Evolutionary conservation across 2,329 filamentous ascomycete genomes (phyloP).

Genomic region (Pseudocercospora musae): DNA sequence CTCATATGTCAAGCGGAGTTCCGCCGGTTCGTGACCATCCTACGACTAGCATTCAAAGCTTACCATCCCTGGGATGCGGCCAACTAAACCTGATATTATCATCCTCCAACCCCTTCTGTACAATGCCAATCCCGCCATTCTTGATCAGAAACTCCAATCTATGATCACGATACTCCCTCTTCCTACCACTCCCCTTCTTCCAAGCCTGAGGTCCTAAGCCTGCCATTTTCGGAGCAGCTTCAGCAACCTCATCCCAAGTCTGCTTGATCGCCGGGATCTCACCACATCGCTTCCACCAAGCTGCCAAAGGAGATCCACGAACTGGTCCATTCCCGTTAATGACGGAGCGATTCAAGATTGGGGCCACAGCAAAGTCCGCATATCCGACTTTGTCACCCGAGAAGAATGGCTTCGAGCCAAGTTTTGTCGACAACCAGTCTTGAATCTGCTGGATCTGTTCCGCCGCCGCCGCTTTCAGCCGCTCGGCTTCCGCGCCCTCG

Average conservation of each 20-base stretch:
- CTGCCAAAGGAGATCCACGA: conserved; percentile 16
- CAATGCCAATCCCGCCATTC: conserved; percentile 25
- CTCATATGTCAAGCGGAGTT: no score
- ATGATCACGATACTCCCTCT: conserved; percentile 30
- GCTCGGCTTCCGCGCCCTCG: conserved; percentile 22
- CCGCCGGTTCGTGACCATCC: not conserved
- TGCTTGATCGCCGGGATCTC: conserved; percentile 22
- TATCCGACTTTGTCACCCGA: conserved; percentile 28
- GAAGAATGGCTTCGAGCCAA: conserved; percentile 29
- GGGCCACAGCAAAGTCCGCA: conserved; percentile 33
- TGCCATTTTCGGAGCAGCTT: conserved; percentile 20
- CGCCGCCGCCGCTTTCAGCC: conserved; percentile 27
- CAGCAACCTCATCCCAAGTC: conserved; percentile 28
- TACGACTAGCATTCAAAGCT: not conserved
- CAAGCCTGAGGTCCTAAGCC: conserved; percentile 14
- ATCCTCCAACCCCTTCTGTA: conserved; percentile 22
- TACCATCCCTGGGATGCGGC: conserved; percentile 14
- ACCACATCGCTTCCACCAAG: conserved; percentile 24
- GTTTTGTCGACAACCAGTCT: conserved; percentile 28
- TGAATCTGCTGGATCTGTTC: conserved; percentile 26
- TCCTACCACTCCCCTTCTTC: conserved; percentile 16
- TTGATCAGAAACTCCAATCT: conserved; percentile 27
- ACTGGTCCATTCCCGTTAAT: conserved; percentile 23
- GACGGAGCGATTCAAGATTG: conserved; percentile 27
- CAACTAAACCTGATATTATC: conserved; percentile 26